Evolutionary conservation across 108 stramenopile genomes (phyloP).

Genomic region (Chaetoceros tenuissimus): DNA sequence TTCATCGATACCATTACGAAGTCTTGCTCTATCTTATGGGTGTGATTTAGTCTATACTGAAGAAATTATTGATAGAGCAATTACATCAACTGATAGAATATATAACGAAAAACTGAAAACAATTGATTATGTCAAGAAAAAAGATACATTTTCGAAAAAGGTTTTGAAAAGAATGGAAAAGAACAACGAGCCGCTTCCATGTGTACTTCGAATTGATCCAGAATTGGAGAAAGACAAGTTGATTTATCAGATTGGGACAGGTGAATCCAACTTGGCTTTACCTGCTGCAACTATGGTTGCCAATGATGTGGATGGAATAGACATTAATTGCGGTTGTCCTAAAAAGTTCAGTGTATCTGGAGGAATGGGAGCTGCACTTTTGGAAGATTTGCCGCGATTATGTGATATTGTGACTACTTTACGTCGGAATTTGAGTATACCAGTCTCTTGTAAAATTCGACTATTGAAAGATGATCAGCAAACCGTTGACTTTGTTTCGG

Average conservation of each 20-base stretch:
- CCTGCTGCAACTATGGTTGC: conserved; percentile 69
- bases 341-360: conserved; percentile 88
- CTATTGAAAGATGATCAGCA: conserved; percentile 57
- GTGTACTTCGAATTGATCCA: conserved; percentile 68
- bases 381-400: conserved; percentile 65
- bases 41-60: conserved; percentile 89
- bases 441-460: conserved; percentile 93
- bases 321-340: conserved; percentile 99
- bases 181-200: conserved; percentile 36
- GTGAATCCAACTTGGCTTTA: conserved; percentile 71
- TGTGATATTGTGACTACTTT: conserved; percentile 59
- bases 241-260: conserved; percentile 92
- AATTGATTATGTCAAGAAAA: conserved; percentile 79
- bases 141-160: conserved; percentile 36
- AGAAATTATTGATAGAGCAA: conserved; percentile 88
- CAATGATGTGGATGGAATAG: conserved; percentile 82
- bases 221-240: conserved; percentile 58
- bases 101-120: conserved; percentile 62
- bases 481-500: conserved; percentile 70
- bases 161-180: conserved; percentile 30
- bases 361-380: conserved; percentile 92
- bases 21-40: conserved; percentile 81
- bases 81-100: conserved; percentile 50
- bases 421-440: conserved; percentile 34
- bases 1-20: conserved; percentile 85